These are phyloP conservation scores for Fusarium goolgardi DNA, from an alignment of 2,329 filamentous ascomycete genomes.

Conservation along the genomic window DNA sequence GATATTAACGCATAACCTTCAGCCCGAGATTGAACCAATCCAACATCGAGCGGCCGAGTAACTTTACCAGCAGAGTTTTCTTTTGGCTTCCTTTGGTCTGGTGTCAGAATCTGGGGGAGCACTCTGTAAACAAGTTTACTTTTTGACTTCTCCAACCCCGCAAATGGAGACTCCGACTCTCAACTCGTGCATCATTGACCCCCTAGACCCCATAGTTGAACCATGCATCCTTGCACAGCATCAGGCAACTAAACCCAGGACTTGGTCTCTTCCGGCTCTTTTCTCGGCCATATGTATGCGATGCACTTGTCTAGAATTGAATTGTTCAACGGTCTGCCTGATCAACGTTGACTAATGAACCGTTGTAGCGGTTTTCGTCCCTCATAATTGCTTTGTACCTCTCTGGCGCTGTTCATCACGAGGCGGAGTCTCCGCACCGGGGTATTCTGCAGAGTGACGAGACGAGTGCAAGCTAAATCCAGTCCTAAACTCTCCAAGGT, in stretches of 20 bases:
- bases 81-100: neutral
- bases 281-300: conserved; percentile 30
- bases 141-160: conserved; percentile 12
- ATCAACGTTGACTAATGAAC: neutral
- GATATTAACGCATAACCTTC: conserved; percentile 26
- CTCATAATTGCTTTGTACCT: neutral
- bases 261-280: conserved; percentile 30
- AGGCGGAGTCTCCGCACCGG: conserved; percentile 31
- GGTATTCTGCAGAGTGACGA: conserved; percentile 17
- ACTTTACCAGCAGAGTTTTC: conserved; percentile 8
- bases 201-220: conserved; percentile 8
- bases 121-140: neutral
- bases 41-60: neutral
- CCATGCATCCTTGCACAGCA: conserved; percentile 20
- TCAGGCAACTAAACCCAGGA: conserved; percentile 14
- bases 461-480: neutral
- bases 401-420: neutral
- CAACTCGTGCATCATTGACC: conserved; percentile 3
- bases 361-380: neutral
- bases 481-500: neutral
- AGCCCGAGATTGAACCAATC: conserved; percentile 27
- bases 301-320: neutral
- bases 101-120: conserved; percentile 9
- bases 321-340: neutral
- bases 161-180: conserved; percentile 20